These are phyloP conservation scores for Beta macrorhiza DNA, from an alignment of 179 eudicot species.

Conservation along the genomic window DNA sequence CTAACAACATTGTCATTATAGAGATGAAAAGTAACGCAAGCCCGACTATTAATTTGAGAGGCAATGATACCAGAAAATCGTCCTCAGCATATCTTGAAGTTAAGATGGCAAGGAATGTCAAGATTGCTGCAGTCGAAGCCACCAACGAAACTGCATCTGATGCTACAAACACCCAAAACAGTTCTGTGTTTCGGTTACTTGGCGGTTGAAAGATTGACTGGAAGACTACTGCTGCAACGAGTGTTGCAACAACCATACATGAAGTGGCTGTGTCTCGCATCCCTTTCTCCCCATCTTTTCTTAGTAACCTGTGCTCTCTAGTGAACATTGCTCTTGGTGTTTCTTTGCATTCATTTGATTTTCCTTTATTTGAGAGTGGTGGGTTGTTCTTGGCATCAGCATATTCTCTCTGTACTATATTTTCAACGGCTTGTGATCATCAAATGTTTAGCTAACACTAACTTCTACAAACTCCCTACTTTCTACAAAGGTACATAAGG, in stretches of 20 bases:
- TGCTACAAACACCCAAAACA: neutral
- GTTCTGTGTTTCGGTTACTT: neutral
- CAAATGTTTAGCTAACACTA: neutral
- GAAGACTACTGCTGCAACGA: slow-evolving; percentile 10
- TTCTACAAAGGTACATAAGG: too few relatives aligned
- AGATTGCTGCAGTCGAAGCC: neutral
- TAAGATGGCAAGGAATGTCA: slow-evolving; percentile 20
- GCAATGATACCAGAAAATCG: slow-evolving; percentile 18
- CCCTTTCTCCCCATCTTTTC: slow-evolving; percentile 23
- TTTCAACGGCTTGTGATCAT: slow-evolving; percentile 3
- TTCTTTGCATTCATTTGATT: neutral
- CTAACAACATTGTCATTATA: slow-evolving; percentile 18
- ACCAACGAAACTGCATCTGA: slow-evolving; percentile 15
- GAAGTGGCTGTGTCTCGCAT: slow-evolving; percentile 17
- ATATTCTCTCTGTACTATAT: neutral
- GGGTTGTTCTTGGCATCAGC: slow-evolving; percentile 17
- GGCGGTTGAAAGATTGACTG: slow-evolving; percentile 14
- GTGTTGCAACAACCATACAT: slow-evolving; percentile 18
- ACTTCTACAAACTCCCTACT: too few relatives aligned
- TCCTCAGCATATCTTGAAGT: slow-evolving; percentile 22
- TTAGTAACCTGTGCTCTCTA: neutral
- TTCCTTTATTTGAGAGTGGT: slow-evolving; percentile 1
- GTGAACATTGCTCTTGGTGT: slow-evolving; percentile 26
- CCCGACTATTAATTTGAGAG: slow-evolving; percentile 18
- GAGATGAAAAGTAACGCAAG: slow-evolving; percentile 18